A percentile compares a stretch with the other conserved stretches of the same genome.
Conservation (phyloP, 495 filamentous ascomycete species). For the Stereocaulon alpinum region DNA sequence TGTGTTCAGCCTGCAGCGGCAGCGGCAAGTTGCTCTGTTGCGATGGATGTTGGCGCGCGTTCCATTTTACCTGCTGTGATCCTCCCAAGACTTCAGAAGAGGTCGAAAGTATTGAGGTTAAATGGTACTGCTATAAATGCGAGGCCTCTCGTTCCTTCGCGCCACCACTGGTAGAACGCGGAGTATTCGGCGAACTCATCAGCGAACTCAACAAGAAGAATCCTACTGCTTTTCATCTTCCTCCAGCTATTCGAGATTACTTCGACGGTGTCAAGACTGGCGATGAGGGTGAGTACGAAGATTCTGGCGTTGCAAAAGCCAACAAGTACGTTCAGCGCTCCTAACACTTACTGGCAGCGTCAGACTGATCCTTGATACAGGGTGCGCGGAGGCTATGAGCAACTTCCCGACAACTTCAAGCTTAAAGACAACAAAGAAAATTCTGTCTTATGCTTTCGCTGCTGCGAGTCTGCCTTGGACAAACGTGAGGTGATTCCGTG, state of each 20-base stretch:
- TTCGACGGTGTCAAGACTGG: constrained; percentile 67
- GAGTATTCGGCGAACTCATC: constrained; percentile 50
- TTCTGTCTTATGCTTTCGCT: constrained; percentile 58
- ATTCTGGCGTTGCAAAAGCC: constrained; percentile 32
- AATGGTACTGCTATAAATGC: constrained; percentile 81
- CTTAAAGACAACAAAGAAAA: constrained; percentile 58
- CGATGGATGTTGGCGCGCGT: constrained; percentile 77
- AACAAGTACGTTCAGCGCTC: constrained; percentile 29
- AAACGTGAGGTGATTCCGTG: constrained; percentile 63
- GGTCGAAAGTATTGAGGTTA: constrained; percentile 53
- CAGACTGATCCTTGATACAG: constrained; percentile 27
- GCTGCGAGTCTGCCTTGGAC: constrained; percentile 47
- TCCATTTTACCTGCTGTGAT: constrained; percentile 77
- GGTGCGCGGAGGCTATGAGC: constrained; percentile 46
- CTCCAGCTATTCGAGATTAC: constrained; percentile 53
- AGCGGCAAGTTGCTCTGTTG: constrained; percentile 84
- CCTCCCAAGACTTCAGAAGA: constrained; percentile 57
- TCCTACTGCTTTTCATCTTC: constrained; percentile 63
- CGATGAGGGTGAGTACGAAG: constrained; percentile 69
- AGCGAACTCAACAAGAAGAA: constrained; percentile 50
- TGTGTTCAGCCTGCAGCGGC: constrained; percentile 70
- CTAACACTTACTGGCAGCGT: background rate
- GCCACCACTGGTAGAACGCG: constrained; percentile 28
- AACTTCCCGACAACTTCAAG: constrained; percentile 56
- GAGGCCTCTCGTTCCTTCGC: constrained; percentile 27